Evolutionary conservation across 2,329 filamentous ascomycete genomes (phyloP).

Genomic region (Colletotrichum neosansevieriae): DNA sequence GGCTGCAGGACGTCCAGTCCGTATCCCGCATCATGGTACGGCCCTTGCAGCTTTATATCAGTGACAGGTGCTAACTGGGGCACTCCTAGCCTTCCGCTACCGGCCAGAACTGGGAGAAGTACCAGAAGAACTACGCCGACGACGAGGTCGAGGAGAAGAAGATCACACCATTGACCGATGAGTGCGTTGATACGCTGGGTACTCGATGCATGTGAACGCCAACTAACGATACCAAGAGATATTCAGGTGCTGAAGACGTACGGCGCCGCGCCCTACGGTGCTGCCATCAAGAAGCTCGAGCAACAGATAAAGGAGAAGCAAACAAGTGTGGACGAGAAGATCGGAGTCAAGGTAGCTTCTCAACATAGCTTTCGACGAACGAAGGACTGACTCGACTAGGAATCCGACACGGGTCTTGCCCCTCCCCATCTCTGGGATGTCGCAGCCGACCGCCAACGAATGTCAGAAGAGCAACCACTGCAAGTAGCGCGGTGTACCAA

Average conservation of each 20-base stretch:
- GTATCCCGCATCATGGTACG: slow-evolving; percentile 58
- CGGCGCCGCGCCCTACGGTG: slow-evolving; percentile 94
- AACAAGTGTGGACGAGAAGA: slow-evolving; percentile 98
- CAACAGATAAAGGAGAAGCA: slow-evolving; percentile 99
- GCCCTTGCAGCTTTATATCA: slow-evolving; percentile 18
- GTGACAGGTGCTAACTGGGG: slow-evolving; percentile 46
- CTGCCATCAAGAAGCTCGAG: slow-evolving; percentile 95
- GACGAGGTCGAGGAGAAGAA: slow-evolving; percentile 99
- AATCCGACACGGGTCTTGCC: slow-evolving; percentile 98
- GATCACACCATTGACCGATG: slow-evolving; percentile 95
- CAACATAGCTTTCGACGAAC: background rate
- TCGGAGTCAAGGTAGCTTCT: slow-evolving; percentile 78
- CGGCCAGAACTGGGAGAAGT: slow-evolving; percentile 97
- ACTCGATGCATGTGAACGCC: background rate
- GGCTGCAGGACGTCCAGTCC: slow-evolving; percentile 42
- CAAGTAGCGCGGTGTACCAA: slow-evolving; percentile 99
- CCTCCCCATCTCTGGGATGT: slow-evolving; percentile 99
- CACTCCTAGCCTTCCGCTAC: slow-evolving; percentile 88
- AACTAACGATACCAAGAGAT: slow-evolving; percentile 71
- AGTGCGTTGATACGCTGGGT: slow-evolving; percentile 71
- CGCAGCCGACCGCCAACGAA: slow-evolving; percentile 96
- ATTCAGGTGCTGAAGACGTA: slow-evolving; percentile 99
- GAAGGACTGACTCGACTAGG: slow-evolving; percentile 61
- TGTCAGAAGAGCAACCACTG: slow-evolving; percentile 97
- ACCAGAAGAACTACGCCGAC: slow-evolving; percentile 95